phyloP scores from a whole-genome alignment of 495 filamentous ascomycete species.

The Penicillium arizonense region DNA sequence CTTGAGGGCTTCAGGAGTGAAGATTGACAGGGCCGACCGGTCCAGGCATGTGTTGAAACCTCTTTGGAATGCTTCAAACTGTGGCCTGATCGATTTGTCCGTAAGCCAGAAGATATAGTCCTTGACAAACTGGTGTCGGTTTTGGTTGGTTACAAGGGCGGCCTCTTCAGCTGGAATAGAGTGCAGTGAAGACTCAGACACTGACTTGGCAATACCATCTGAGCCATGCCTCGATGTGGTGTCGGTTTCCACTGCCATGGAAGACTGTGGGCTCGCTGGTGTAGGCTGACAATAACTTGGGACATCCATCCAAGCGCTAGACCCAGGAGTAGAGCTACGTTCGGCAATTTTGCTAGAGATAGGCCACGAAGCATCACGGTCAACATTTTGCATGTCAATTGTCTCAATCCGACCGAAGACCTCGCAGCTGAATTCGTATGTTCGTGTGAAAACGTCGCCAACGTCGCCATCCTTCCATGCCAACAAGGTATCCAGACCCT shows the following conservation, averaged over 20 bases:
- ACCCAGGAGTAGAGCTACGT: conserved; percentile 5
- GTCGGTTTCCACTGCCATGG: conserved; percentile 24
- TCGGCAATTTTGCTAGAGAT: conserved; percentile 2
- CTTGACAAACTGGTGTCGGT: conserved; percentile 73
- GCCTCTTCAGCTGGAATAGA: conserved; percentile 34
- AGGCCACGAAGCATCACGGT: conserved; percentile 40
- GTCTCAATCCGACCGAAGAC: conserved; percentile 57
- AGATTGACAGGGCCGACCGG: conserved; percentile 64
- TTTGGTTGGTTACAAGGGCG: conserved; percentile 66
- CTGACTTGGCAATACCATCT: conserved; percentile 19
- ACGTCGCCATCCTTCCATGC: conserved; percentile 79
- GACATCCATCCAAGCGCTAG: conserved; percentile 26
- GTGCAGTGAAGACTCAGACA: conserved; percentile 10
- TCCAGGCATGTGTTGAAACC: conserved; percentile 81
- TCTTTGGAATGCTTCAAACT: conserved; percentile 74
- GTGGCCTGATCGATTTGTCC: conserved; percentile 69
- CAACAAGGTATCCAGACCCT: conserved; percentile 66
- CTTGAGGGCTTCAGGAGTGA: conserved; percentile 68
- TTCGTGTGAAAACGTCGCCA: conserved; percentile 73
- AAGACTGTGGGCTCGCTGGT: conserved; percentile 22
- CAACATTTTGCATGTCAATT: conserved; percentile 53
- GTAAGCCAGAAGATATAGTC: conserved; percentile 89
- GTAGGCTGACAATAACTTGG: conserved; percentile 19
- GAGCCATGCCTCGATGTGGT: conserved; percentile 2
- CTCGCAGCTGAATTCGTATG: conserved; percentile 82